These are phyloP conservation scores for Leccinum boreale DNA, from an alignment of 768 basidiomycete species.

Conservation along the genomic window DNA sequence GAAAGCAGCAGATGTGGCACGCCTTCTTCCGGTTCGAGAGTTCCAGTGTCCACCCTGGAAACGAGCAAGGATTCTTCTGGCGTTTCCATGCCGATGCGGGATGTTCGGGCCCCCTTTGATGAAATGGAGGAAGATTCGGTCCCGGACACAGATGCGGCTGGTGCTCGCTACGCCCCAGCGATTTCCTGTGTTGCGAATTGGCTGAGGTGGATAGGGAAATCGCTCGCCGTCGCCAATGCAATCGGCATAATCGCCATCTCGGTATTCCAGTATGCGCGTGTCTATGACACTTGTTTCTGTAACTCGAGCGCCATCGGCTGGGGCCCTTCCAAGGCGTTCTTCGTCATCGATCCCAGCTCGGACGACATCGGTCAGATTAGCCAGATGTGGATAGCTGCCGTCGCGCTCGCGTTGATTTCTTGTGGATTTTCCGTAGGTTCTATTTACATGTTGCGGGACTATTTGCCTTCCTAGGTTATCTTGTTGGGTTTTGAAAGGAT, in stretches of 20 bases:
- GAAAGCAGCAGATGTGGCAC: neutral
- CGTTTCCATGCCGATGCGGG: neutral
- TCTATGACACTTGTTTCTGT: slow-evolving; percentile 22
- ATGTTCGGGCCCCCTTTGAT: neutral
- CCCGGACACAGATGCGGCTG: neutral
- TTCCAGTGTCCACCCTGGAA: neutral
- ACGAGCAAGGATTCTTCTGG: neutral
- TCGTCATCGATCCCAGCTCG: slow-evolving; percentile 20
- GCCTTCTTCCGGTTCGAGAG: neutral
- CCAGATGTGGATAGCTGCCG: slow-evolving; percentile 36
- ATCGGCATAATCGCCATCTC: slow-evolving; percentile 19
- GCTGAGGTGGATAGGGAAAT: slow-evolving; percentile 24
- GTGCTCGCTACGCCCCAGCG: no score
- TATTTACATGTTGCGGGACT: slow-evolving; percentile 25
- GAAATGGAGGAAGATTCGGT: neutral
- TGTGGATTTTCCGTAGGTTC: slow-evolving; percentile 23
- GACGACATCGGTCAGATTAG: slow-evolving; percentile 27
- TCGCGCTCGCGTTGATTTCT: slow-evolving; percentile 25
- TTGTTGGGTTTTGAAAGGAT: neutral
- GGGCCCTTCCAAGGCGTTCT: neutral
- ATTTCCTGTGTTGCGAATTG: neutral
- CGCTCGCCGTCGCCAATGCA: slow-evolving; percentile 24
- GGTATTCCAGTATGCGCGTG: slow-evolving; percentile 22
- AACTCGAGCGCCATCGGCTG: slow-evolving; percentile 20
- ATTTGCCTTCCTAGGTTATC: neutral